Evolutionary conservation across 805 yeast genomes (phyloP).

Genomic region (Yamadazyma paraphyllophila): DNA sequence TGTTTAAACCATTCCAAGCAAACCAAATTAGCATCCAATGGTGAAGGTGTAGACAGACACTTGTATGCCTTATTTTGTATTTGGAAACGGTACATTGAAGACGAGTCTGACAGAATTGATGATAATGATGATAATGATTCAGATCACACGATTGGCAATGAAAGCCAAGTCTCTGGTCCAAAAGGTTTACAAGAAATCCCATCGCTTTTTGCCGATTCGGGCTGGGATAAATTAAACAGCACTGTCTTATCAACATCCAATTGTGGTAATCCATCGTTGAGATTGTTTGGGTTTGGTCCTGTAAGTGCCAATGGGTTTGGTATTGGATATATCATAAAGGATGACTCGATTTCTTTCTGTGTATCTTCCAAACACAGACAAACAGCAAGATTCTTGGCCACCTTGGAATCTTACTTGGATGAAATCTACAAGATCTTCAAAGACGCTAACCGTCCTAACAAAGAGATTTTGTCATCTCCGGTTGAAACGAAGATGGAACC

Average conservation of each 20-base stretch:
- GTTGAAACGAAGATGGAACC: constrained; percentile 23
- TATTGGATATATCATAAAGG: constrained; percentile 53
- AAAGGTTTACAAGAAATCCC: constrained; percentile 50
- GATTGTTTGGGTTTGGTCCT: constrained; percentile 60
- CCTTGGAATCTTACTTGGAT: constrained; percentile 48
- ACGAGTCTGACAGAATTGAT: constrained; percentile 18
- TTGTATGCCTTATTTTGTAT: constrained; percentile 82
- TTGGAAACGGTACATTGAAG: constrained; percentile 65
- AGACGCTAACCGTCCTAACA: constrained; percentile 19
- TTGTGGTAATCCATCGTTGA: constrained; percentile 60
- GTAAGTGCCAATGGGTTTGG: constrained; percentile 60
- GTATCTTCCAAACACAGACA: constrained; percentile 62
- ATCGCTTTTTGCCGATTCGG: constrained; percentile 74
- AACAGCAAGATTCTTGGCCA: constrained; percentile 53
- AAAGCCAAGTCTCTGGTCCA: constrained; percentile 27
- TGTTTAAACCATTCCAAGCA: constrained; percentile 67
- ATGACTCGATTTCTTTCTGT: constrained; percentile 50
- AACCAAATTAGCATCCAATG: constrained; percentile 67
- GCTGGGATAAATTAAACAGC: constrained; percentile 84
- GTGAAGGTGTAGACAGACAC: constrained; percentile 91
- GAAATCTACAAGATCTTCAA: constrained; percentile 40
- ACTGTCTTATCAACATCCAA: constrained; percentile 68
- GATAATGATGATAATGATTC: constrained; percentile 23
- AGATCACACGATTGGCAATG: constrained; percentile 20
- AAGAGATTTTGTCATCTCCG: constrained; percentile 21